Conservation (phyloP, 306 rosid species). For the Dalbergia cochinchinensis region DNA sequence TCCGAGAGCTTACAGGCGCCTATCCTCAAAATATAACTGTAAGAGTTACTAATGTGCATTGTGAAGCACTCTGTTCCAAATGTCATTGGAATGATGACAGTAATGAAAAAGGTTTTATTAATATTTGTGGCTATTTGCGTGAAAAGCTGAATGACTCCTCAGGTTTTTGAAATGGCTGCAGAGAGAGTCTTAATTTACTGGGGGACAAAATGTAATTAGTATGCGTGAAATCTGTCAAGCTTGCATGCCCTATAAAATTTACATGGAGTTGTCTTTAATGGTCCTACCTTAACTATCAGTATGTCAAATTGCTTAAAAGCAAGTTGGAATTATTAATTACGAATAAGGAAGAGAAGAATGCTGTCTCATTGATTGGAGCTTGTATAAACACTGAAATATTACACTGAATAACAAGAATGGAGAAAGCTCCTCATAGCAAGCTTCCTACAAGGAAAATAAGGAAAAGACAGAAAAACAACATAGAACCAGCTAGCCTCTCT, state of each 20-base stretch:
- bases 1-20: conserved; percentile 88
- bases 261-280: background rate
- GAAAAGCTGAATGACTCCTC: background rate
- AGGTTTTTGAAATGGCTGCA: conserved; percentile 6
- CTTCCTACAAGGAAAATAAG: too few species aligned
- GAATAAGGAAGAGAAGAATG: background rate
- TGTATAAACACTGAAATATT: too few species aligned
- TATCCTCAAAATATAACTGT: conserved; percentile 90
- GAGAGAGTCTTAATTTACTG: background rate
- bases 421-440: too few species aligned
- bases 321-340: conserved; percentile 2
- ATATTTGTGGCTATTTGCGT: background rate
- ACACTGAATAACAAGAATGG: too few species aligned
- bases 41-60: conserved; percentile 34
- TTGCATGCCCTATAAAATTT: background rate
- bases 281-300: background rate
- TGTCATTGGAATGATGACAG: conserved; percentile 10
- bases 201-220: background rate
- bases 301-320: conserved; percentile 6
- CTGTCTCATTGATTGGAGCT: too few species aligned
- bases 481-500: too few species aligned
- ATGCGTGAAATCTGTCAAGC: conserved; percentile 1
- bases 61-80: conserved; percentile 9
- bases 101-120: background rate
- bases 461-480: too few species aligned